A percentile compares a stretch with the other conserved stretches of the same genome.
phyloP scores from a whole-genome alignment of 768 basidiomycete genomes.

The Russula emetica region DNA sequence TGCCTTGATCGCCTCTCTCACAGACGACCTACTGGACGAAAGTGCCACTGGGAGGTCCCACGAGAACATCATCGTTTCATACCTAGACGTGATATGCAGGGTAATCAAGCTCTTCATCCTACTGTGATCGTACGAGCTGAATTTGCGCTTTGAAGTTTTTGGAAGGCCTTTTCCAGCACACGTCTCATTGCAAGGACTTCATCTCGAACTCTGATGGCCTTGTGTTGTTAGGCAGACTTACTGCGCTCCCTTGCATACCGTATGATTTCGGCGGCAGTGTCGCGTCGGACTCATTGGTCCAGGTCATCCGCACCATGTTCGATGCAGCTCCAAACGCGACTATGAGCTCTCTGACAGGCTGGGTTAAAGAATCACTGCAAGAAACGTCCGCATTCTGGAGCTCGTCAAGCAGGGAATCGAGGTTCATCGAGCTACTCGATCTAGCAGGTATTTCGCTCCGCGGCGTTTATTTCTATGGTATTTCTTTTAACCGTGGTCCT shows the following conservation, averaged over 20 bases:
- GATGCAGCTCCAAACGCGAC: conserved; percentile 81
- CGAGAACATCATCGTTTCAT: conserved; percentile 72
- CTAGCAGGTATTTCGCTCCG: conserved; percentile 31
- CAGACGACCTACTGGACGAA: conserved; percentile 19
- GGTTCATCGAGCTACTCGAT: conserved; percentile 61
- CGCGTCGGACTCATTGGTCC: conserved; percentile 81
- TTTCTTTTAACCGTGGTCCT: conserved; percentile 13
- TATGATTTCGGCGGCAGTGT: conserved; percentile 84
- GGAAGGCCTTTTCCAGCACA: conserved; percentile 91
- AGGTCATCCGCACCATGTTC: conserved; percentile 83
- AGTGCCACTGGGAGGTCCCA: conserved; percentile 43
- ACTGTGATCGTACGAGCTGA: not conserved
- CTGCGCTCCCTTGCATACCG: conserved; percentile 81
- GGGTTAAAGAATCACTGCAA: conserved; percentile 65
- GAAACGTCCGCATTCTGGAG: conserved; percentile 74
- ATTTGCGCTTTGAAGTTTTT: conserved; percentile 58
- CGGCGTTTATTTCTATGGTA: not conserved
- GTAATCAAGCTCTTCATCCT: conserved; percentile 40
- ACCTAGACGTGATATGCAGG: conserved; percentile 73
- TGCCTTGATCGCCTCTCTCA: conserved; percentile 6
- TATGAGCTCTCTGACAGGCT: conserved; percentile 59
- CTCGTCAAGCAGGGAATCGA: conserved; percentile 49
- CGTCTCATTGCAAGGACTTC: conserved; percentile 87
- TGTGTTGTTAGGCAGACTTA: conserved; percentile 66
- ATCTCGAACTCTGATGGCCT: conserved; percentile 70